phyloP scores from a whole-genome alignment of 306 rosid species.

The Acacia melanoxylon region DNA sequence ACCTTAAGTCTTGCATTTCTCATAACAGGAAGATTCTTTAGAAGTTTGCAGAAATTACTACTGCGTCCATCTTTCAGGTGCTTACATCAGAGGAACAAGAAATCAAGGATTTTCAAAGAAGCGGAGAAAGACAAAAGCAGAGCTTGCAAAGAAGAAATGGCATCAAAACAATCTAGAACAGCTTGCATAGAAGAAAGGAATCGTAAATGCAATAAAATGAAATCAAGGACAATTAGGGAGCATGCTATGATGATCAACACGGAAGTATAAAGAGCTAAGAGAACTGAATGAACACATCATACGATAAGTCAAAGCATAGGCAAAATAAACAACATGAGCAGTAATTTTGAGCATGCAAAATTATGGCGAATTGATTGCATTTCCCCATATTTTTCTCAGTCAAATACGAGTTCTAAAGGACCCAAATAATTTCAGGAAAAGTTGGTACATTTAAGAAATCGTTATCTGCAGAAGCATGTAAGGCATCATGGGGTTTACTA shows the following conservation, averaged over 20 bases:
- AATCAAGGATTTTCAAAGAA: not conserved
- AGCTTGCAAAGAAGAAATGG: not conserved
- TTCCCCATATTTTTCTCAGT: not conserved
- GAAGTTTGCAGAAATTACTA: not conserved
- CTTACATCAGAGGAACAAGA: not conserved
- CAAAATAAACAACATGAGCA: conserved; percentile 32
- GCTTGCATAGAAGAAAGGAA: not conserved
- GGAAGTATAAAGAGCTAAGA: conserved; percentile 9
- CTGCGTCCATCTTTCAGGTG: conserved; percentile 2
- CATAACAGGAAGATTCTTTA: not conserved
- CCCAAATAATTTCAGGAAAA: conserved; percentile 11
- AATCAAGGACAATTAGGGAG: not conserved
- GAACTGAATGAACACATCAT: conserved; percentile 18
- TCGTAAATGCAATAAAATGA: conserved; percentile 4
- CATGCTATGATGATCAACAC: not conserved
- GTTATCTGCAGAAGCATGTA: not conserved
- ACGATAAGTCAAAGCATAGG: not conserved
- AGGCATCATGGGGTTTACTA: conserved; percentile 11
- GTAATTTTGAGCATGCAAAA: conserved; percentile 27
- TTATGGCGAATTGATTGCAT: not conserved
- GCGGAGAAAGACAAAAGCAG: not conserved
- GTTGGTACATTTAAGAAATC: not conserved
- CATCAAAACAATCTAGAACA: not conserved
- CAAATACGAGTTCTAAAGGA: conserved; percentile 9
- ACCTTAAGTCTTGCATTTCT: conserved; percentile 33